Evolutionary conservation across 169 alveolate genomes (phyloP).

Genomic region (Plasmodium falciparum): DNA sequence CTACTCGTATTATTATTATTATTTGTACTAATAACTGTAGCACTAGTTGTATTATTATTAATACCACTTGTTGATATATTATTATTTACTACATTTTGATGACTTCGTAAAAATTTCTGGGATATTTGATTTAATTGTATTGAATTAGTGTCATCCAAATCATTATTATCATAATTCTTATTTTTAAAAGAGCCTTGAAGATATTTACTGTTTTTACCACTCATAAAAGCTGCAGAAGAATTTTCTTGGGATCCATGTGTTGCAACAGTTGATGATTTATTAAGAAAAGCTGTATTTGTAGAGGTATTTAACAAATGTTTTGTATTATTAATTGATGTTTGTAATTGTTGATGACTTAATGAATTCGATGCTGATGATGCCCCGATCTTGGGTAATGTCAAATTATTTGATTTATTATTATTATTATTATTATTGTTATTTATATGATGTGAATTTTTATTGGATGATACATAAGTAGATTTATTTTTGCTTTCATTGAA

Average conservation of each 20-base stretch:
- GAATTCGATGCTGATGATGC: slow-evolving; percentile 13
- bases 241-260: slow-evolving; percentile 13
- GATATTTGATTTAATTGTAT: slow-evolving; percentile 56
- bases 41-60: neutral
- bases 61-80: slow-evolving; percentile 2
- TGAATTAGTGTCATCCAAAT: slow-evolving; percentile 45
- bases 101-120: slow-evolving; percentile 49
- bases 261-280: slow-evolving; percentile 13
- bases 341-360: slow-evolving; percentile 17
- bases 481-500: slow-evolving; percentile 41
- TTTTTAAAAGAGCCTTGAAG: slow-evolving; percentile 36
- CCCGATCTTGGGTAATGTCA: slow-evolving; percentile 33
- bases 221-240: slow-evolving; percentile 11
- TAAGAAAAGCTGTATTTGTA: slow-evolving; percentile 26
- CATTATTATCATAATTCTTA: slow-evolving; percentile 56
- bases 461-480: slow-evolving; percentile 12
- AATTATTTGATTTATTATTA: slow-evolving; percentile 34
- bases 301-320: slow-evolving; percentile 25
- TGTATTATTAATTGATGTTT: slow-evolving; percentile 10
- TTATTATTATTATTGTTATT: slow-evolving; percentile 24
- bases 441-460: slow-evolving; percentile 27
- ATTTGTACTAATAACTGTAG: neutral
- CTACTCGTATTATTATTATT: neutral
- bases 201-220: slow-evolving; percentile 33
- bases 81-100: slow-evolving; percentile 25